Percentiles rank a stretch among this genome's conserved stretches.
Conservation (phyloP, 306 rosid species). For the Alnus rubra region DNA sequence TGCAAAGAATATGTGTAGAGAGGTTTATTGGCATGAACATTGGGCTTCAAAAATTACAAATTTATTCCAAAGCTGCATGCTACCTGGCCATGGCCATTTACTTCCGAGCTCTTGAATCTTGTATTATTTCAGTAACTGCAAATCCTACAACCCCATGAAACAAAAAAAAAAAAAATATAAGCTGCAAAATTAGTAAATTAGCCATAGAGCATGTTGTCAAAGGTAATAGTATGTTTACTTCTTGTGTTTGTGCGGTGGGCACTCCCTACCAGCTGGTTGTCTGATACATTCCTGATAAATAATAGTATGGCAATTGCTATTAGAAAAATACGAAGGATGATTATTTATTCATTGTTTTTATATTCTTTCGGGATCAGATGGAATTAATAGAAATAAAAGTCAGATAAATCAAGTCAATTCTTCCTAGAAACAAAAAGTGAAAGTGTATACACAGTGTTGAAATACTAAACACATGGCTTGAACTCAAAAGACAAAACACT, state of each 20-base stretch:
- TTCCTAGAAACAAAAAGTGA: neutral
- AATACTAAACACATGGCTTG: neutral
- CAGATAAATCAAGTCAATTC: no score
- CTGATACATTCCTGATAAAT: slow-evolving; percentile 11
- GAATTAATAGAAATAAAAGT: no score
- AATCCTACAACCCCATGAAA: neutral
- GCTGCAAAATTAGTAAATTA: neutral
- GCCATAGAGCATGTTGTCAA: neutral
- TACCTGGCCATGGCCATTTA: neutral
- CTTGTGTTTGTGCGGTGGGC: neutral
- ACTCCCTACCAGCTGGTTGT: slow-evolving; percentile 16
- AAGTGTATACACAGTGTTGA: neutral
- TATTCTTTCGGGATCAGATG: no score
- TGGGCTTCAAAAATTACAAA: neutral
- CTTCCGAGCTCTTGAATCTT: slow-evolving; percentile 23
- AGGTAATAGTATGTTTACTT: slow-evolving; percentile 1
- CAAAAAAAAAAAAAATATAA: no score
- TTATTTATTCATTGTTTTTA: no score
- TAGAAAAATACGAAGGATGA: neutral
- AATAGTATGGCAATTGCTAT: neutral
- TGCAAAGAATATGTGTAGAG: neutral
- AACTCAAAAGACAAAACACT: neutral
- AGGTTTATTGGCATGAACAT: neutral
- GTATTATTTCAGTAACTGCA: slow-evolving; percentile 21
- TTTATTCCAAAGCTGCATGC: neutral